These are phyloP conservation scores for Backusella parvicylindrica DNA, from an alignment of 192 early-diverging fungal species.

Conservation along the genomic window DNA sequence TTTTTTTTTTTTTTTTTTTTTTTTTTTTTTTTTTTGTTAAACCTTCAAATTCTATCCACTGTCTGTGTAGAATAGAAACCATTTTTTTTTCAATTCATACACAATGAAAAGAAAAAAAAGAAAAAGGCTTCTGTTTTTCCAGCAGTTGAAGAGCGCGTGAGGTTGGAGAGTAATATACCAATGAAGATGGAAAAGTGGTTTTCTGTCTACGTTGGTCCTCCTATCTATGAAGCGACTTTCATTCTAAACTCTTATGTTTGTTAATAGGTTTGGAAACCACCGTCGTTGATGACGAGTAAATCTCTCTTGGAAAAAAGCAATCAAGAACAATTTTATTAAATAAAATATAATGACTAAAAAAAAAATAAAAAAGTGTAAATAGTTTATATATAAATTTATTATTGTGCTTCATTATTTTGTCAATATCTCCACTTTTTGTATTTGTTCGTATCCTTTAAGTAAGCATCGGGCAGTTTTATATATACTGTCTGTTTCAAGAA, in stretches of 20 bases:
- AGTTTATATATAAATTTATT: too few species aligned
- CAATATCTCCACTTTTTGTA: too few species aligned
- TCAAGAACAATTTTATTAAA: background rate
- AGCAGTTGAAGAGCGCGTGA: constrained; percentile 9
- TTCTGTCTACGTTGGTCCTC: background rate
- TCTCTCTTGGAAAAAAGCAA: background rate
- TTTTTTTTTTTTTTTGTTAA: background rate
- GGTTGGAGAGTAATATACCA: constrained; percentile 17
- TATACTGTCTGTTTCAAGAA: too few species aligned
- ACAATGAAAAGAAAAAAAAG: background rate
- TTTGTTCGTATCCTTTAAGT: too few species aligned
- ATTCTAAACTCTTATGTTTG: background rate
- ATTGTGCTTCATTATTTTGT: too few species aligned
- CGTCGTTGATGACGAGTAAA: constrained; percentile 38
- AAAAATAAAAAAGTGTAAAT: background rate
- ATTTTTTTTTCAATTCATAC: background rate
- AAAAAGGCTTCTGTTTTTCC: background rate
- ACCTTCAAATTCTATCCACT: background rate
- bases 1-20: background rate
- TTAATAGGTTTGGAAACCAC: constrained; percentile 22
- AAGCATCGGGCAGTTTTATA: too few species aligned
- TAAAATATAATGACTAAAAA: background rate
- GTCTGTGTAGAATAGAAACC: background rate
- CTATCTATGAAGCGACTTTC: constrained; percentile 17
- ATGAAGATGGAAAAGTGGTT: background rate